Percentiles rank a stretch among this genome's conserved stretches.
phyloP scores from a whole-genome alignment of 495 filamentous ascomycete species.

The Poronia punctata region DNA sequence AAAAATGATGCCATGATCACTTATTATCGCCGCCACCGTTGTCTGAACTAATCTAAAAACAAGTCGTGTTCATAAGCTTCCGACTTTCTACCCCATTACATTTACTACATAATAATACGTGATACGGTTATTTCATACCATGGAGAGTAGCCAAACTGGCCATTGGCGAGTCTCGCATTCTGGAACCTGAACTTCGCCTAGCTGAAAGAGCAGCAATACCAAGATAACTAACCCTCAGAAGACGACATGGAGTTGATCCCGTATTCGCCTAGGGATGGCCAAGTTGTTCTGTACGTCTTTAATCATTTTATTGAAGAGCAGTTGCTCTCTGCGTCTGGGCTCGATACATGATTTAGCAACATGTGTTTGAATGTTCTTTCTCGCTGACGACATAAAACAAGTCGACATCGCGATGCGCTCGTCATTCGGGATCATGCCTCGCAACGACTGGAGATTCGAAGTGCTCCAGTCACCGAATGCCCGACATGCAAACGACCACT shows the following conservation, averaged over 20 bases:
- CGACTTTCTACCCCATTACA: neutral
- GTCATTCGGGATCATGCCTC: conserved; percentile 85
- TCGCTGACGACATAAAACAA: conserved; percentile 25
- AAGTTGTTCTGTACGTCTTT: conserved; percentile 55
- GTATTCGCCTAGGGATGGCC: conserved; percentile 54
- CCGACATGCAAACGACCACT: conserved; percentile 84
- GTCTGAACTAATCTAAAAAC: neutral
- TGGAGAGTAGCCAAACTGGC: conserved; percentile 3
- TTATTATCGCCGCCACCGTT: too few species aligned
- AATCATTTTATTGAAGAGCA: neutral
- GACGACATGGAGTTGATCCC: conserved; percentile 55
- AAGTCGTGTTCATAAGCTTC: neutral
- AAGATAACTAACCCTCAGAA: neutral
- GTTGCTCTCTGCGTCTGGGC: neutral
- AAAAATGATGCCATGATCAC: too few species aligned
- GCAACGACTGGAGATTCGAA: conserved; percentile 73
- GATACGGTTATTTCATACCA: conserved; percentile 4
- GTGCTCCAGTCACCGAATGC: conserved; percentile 59
- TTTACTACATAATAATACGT: too few species aligned
- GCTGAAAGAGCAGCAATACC: too few species aligned
- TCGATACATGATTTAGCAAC: neutral
- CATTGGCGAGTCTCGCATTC: conserved; percentile 7
- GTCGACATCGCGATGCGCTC: conserved; percentile 84
- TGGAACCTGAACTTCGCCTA: conserved; percentile 5
- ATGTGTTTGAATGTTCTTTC: neutral